These are phyloP conservation scores for Melocanna baccifera DNA, from an alignment of 176 grass and related monocot species.

Conservation along the genomic window DNA sequence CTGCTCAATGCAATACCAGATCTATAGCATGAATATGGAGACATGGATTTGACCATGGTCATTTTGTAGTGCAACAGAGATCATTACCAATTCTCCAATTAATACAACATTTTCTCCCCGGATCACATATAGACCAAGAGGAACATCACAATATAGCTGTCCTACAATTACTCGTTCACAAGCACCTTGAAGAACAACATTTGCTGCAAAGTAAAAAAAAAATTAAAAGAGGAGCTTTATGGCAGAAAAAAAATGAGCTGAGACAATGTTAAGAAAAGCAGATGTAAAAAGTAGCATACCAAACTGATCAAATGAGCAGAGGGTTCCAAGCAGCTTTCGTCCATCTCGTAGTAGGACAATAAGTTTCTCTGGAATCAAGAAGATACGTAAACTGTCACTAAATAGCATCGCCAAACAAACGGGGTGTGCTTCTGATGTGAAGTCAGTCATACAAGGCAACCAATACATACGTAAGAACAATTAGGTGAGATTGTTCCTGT, in stretches of 20 bases:
- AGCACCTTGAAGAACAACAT: constrained; percentile 94
- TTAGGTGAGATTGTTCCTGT: not conserved
- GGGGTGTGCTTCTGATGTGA: not conserved
- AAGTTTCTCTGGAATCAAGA: constrained; percentile 69
- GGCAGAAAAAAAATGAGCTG: not conserved
- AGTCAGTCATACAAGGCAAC: not conserved
- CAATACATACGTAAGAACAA: not conserved
- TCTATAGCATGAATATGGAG: constrained; percentile 25
- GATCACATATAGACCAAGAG: constrained; percentile 92
- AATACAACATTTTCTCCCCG: constrained; percentile 97
- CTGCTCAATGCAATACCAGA: constrained; percentile 52
- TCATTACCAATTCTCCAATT: constrained; percentile 93
- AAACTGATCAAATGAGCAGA: constrained; percentile 98
- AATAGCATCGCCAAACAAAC: not conserved
- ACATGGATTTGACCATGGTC: constrained; percentile 11
- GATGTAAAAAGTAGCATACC: constrained; percentile 41
- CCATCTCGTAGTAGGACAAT: constrained; percentile 95
- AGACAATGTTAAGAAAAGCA: not conserved
- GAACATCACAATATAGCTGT: constrained; percentile 86
- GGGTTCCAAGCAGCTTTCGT: constrained; percentile 86
- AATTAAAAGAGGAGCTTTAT: not conserved
- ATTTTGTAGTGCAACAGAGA: constrained; percentile 25
- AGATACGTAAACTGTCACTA: not conserved
- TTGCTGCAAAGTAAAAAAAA: constrained; percentile 54
- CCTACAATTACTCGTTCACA: constrained; percentile 97